phyloP scores from a whole-genome alignment of 192 early-diverging fungal species.

The Coemansia sp. region DNA sequence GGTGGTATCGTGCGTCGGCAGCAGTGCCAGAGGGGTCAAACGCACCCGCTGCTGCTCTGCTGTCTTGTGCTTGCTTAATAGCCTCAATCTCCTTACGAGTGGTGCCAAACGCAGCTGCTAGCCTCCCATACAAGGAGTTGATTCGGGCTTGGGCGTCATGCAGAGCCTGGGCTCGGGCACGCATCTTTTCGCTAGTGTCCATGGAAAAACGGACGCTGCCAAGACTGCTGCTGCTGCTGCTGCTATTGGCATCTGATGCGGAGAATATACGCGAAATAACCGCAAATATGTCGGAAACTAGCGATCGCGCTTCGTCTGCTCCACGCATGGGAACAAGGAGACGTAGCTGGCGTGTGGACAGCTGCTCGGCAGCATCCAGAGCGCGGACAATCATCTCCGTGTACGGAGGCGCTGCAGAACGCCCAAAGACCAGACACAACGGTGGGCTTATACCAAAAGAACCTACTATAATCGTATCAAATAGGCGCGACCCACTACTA shows the following conservation, averaged over 20 bases:
- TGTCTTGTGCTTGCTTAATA: constrained; percentile 26
- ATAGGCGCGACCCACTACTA: constrained; percentile 27
- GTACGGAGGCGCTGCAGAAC: constrained; percentile 7
- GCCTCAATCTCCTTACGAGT: constrained; percentile 24
- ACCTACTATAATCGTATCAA: constrained; percentile 12
- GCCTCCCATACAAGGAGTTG: constrained; percentile 11
- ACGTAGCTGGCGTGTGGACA: constrained; percentile 37
- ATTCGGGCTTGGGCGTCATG: constrained; percentile 31
- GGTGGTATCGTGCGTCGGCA: neutral
- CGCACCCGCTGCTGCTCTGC: neutral
- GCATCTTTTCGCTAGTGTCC: constrained; percentile 22
- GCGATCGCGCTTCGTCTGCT: constrained; percentile 31
- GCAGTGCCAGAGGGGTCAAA: neutral
- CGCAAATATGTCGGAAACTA: constrained; percentile 27
- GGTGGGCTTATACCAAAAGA: constrained; percentile 17
- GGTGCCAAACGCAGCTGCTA: constrained; percentile 31
- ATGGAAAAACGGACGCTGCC: neutral
- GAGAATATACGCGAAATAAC: constrained; percentile 25
- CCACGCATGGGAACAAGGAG: constrained; percentile 35
- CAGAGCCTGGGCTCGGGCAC: constrained; percentile 21
- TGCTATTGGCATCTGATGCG: constrained; percentile 11
- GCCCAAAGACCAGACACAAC: constrained; percentile 22
- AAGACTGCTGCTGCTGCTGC: constrained; percentile 3
- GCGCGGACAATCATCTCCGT: constrained; percentile 14
- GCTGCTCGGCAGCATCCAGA: constrained; percentile 26